Conservation (phyloP, 2,329 filamentous ascomycete species). For the Daldinia sp. region DNA sequence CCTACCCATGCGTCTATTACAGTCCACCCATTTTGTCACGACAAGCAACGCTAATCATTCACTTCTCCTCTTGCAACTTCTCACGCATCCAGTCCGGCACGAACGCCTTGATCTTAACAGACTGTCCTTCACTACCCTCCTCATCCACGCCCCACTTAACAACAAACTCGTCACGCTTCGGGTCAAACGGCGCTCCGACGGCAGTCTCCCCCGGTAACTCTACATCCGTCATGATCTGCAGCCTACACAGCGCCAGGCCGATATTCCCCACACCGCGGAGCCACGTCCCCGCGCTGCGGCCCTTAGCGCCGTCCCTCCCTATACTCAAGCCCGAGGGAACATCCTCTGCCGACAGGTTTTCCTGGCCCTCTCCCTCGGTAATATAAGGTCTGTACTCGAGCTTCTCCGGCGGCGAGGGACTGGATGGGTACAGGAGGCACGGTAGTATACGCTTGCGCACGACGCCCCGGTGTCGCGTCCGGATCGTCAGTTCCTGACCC, state of each 20-base stretch:
- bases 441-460: conserved; percentile 92
- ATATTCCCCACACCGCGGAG: conserved; percentile 84
- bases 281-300: conserved; percentile 84
- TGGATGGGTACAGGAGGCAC: conserved; percentile 71
- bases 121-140: conserved; percentile 54
- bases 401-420: neutral
- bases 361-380: neutral
- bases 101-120: conserved; percentile 78
- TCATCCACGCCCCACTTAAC: conserved; percentile 61
- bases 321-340: conserved; percentile 63
- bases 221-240: conserved; percentile 92
- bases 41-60: neutral
- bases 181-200: conserved; percentile 70
- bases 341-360: conserved; percentile 49
- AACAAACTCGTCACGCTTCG: conserved; percentile 70
- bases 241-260: conserved; percentile 84
- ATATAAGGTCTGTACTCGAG: conserved; percentile 60
- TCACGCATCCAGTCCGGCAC: conserved; percentile 80
- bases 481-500: conserved; percentile 95
- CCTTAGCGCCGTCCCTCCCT: conserved; percentile 64
- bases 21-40: too few species aligned
- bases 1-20: too few species aligned
- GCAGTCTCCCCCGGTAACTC: conserved; percentile 75
- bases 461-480: conserved; percentile 93
- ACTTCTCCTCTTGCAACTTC: conserved; percentile 49